Conservation (phyloP, 257 asterid genomes). For the Thymus quinquecostatus region DNA sequence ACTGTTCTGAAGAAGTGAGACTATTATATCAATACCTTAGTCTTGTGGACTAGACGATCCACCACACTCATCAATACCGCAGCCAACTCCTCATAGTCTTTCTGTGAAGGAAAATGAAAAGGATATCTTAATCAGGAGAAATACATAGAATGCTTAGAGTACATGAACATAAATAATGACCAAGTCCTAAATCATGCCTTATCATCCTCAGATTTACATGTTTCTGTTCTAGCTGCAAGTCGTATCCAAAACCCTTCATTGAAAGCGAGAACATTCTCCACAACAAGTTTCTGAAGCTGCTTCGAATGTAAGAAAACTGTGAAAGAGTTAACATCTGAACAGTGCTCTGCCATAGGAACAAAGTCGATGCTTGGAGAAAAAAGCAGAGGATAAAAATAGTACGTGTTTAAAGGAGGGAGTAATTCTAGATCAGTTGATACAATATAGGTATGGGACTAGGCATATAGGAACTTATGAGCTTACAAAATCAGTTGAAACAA, state of each 20-base stretch:
- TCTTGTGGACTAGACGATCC: slow-evolving; percentile 83
- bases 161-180: slow-evolving; percentile 29
- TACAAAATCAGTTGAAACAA: not conserved
- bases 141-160: slow-evolving; percentile 17
- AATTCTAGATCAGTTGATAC: not conserved
- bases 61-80: slow-evolving; percentile 70
- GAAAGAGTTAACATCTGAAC: slow-evolving; percentile 11
- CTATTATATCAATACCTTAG: slow-evolving; percentile 54
- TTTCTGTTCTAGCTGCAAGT: slow-evolving; percentile 88
- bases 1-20: slow-evolving; percentile 30
- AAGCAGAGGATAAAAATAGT: slow-evolving; percentile 6
- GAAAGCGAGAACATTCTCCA: slow-evolving; percentile 90
- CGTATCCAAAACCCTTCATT: slow-evolving; percentile 93
- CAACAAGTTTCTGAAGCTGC: slow-evolving; percentile 85
- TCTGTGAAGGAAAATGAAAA: slow-evolving; percentile 49
- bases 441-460: not conserved
- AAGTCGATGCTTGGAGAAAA: not conserved
- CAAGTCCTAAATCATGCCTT: slow-evolving; percentile 64
- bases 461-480: not conserved
- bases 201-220: slow-evolving; percentile 94
- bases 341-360: not conserved
- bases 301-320: slow-evolving; percentile 29
- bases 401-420: slow-evolving; percentile 14
- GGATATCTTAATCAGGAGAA: slow-evolving; percentile 27
- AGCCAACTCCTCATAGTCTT: slow-evolving; percentile 94